phyloP scores from a whole-genome alignment of 2,329 filamentous ascomycete genomes.

The Aspergillus chevalieri region DNA sequence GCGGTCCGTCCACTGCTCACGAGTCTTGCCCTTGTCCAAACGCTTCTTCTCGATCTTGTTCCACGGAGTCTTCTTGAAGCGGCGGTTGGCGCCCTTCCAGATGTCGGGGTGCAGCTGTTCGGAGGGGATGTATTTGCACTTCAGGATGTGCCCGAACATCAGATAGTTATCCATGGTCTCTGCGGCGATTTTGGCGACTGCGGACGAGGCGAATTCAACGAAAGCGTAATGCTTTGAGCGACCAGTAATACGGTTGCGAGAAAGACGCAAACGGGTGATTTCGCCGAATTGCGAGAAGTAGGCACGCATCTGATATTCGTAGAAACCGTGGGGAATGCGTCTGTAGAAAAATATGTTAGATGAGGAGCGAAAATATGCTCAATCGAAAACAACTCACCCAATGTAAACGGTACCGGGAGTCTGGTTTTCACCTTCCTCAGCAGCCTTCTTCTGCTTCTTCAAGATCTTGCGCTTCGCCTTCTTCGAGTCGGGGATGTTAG shows the following conservation, averaged over 20 bases:
- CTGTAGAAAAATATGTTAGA: conserved; percentile 28
- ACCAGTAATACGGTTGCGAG: conserved; percentile 86
- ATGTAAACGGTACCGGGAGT: conserved; percentile 78
- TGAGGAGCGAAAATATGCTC: conserved; percentile 3
- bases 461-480: conserved; percentile 46
- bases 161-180: conserved; percentile 98
- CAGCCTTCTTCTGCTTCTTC: conserved; percentile 45
- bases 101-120: conserved; percentile 74
- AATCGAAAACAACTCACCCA: conserved; percentile 45
- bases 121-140: conserved; percentile 70
- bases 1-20: conserved; percentile 72
- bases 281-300: conserved; percentile 93
- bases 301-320: conserved; percentile 86
- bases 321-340: conserved; percentile 91
- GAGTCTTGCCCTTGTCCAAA: conserved; percentile 65
- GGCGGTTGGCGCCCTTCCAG: conserved; percentile 84
- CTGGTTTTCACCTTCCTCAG: conserved; percentile 23
- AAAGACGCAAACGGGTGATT: conserved; percentile 72
- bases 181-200: conserved; percentile 84
- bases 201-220: conserved; percentile 71
- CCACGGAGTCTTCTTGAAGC: conserved; percentile 83
- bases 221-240: conserved; percentile 92
- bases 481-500: conserved; percentile 40
- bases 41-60: conserved; percentile 76
- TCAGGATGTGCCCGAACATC: conserved; percentile 87